Evolutionary conservation across 495 filamentous ascomycete species (phyloP).

Genomic region (Tuber magnatum): DNA sequence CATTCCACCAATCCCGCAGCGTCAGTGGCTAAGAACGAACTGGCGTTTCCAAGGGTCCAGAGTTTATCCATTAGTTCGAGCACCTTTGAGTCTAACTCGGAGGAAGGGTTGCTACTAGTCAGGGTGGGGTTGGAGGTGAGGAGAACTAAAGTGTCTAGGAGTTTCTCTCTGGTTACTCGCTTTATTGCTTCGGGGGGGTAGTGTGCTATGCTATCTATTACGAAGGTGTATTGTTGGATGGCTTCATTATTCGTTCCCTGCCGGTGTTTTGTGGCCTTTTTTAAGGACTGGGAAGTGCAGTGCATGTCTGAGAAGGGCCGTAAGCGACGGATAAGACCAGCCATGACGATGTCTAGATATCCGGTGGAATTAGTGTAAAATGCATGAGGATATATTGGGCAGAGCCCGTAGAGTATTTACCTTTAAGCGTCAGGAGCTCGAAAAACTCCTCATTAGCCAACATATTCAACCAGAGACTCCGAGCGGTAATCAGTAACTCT

Average conservation of each 20-base stretch:
- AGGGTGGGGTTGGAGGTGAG: background rate
- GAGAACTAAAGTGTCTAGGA: constrained; percentile 32
- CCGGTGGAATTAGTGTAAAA: background rate
- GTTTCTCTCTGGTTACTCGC: constrained; percentile 26
- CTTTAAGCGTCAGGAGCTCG: constrained; percentile 31
- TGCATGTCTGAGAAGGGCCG: constrained; percentile 1
- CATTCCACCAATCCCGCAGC: constrained; percentile 19
- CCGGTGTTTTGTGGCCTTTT: background rate
- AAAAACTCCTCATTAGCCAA: constrained; percentile 16
- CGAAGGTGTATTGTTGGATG: constrained; percentile 12
- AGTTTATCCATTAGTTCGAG: constrained; percentile 23
- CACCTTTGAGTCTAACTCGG: background rate
- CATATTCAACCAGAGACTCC: constrained; percentile 17
- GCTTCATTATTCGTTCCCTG: background rate
- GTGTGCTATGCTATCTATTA: constrained; percentile 26
- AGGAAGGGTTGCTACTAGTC: background rate
- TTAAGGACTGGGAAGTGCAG: background rate
- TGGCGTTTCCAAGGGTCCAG: constrained; percentile 33
- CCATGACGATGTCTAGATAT: constrained; percentile 25
- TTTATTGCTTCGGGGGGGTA: constrained; percentile 33
- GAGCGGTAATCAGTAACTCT: constrained; percentile 3
- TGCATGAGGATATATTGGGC: background rate
- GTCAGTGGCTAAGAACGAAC: constrained; percentile 31
- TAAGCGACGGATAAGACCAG: constrained; percentile 29
- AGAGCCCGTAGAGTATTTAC: constrained; percentile 8